Base-by-base conservation (phyloP, 2,329 filamentous ascomycete genomes). In the Sphaerulina vaccinii region DNA sequence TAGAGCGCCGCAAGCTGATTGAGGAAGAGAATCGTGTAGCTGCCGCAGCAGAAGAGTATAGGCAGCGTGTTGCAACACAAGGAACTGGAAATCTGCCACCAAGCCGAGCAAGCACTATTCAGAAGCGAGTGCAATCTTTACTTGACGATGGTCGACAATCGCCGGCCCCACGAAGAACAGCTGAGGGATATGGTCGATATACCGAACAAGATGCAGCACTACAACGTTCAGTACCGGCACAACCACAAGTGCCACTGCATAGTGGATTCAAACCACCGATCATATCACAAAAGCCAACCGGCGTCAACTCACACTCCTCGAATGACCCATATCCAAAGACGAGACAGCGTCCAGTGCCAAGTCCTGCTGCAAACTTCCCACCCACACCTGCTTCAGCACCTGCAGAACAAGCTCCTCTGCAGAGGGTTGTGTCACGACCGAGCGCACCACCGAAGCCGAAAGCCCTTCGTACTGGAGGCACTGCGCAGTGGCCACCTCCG, bases 21-120 rank as follows among this genome's bases (percentile, higher is more conserved):
- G 85, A 93, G 65, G 93, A 99, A 73, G 93, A 99, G 71, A 86
- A 84, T 63, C 83, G 93, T 2, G 93, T 99, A 1, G 90, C 89
- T 40, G 86, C 86, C 16, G 93, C 91, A 0, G 90, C 90, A 15
- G 90, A 88, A 1, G 91, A 95, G 70, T 96, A 97, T 69, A 83
- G 87, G 27, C 84, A 84, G 62, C 83, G 87, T 18, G 74, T 96
- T 33, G 82, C 86, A 1, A 79, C 83, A 45, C 77, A 81, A 47
- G 81, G 79, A n/a, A 71, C 73, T 32, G 71, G 75, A 16, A 76
- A 75, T 37, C 71, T 44, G 7, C 77, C n/a, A 76, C 79, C 41
- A 71, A 82, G 82, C 11, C 78, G 85, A 36, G 90, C 90, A 15
- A 81, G 84, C n/a, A 88, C 86, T 21, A 99, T 99, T 62, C 90